Conservation (phyloP, 768 basidiomycete species). For the Tremella fuciformis region DNA sequence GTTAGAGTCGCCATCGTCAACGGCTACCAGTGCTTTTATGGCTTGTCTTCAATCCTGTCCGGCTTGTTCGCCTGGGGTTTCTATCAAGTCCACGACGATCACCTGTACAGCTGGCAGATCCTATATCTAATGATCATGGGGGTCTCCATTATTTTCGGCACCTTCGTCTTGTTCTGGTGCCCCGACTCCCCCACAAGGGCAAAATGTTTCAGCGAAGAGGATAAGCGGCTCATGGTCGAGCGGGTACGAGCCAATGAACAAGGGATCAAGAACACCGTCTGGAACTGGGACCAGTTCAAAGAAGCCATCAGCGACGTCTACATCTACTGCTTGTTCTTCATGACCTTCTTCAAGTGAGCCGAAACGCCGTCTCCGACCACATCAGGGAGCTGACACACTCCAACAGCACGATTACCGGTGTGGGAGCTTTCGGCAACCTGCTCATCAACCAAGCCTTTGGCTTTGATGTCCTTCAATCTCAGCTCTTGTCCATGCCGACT, state of each 20-base stretch:
- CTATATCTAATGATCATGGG: too few species aligned
- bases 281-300: constrained; percentile 31
- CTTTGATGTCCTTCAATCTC: too few species aligned
- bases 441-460: constrained; percentile 19
- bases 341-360: constrained; percentile 51
- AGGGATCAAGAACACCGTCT: constrained; percentile 5
- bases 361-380: not conserved
- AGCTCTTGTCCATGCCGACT: too few species aligned
- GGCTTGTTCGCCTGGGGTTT: too few species aligned
- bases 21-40: too few species aligned
- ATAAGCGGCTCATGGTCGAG: constrained; percentile 30
- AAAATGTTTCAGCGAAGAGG: constrained; percentile 24
- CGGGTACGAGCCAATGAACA: constrained; percentile 28
- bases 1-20: too few species aligned
- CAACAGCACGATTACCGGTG: too few species aligned
- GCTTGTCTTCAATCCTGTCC: too few species aligned
- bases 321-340: constrained; percentile 54
- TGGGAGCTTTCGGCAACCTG: constrained; percentile 11
- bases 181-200: constrained; percentile 1
- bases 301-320: constrained; percentile 51
- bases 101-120: too few species aligned
- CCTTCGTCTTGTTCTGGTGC: constrained; percentile 1
- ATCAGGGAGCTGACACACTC: not conserved
- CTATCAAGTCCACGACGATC: too few species aligned
- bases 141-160: too few species aligned